phyloP scores from a whole-genome alignment of 805 yeast species.

The Yarrowia phangngaensis region DNA sequence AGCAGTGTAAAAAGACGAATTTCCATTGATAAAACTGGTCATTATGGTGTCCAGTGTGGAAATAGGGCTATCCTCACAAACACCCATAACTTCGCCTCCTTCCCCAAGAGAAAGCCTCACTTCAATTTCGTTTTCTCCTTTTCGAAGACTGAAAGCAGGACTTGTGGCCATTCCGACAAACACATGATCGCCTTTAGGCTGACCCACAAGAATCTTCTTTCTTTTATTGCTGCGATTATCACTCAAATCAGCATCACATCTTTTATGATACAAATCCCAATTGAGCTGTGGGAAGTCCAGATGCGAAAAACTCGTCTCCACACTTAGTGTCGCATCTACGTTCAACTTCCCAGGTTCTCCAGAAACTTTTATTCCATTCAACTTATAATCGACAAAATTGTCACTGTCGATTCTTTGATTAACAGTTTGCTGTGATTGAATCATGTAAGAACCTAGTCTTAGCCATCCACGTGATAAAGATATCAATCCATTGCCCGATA shows the following conservation, averaged over 20 bases:
- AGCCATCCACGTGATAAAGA: neutral
- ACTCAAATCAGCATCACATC: constrained; percentile 6
- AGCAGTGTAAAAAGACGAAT: constrained; percentile 12
- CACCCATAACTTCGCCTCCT: neutral
- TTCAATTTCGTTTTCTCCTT: constrained; percentile 9
- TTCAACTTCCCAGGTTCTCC: neutral
- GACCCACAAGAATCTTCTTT: constrained; percentile 4
- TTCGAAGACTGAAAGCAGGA: neutral
- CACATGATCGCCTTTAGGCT: constrained; percentile 9
- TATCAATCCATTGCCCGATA: neutral
- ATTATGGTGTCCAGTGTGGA: constrained; percentile 16
- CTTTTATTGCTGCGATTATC: neutral
- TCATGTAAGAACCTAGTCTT: neutral
- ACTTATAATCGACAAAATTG: constrained; percentile 11
- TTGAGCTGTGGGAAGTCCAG: constrained; percentile 10
- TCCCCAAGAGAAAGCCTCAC: neutral
- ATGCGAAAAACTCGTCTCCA: neutral
- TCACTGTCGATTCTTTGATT: constrained; percentile 6
- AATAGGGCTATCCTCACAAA: neutral
- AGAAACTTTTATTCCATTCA: constrained; percentile 7
- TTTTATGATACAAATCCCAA: constrained; percentile 6
- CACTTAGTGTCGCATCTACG: constrained; percentile 10
- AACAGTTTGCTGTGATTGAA: constrained; percentile 11
- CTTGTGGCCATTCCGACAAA: constrained; percentile 7
- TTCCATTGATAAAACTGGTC: constrained; percentile 13